Evolutionary conservation across 495 filamentous ascomycete genomes (phyloP), one percentile per base, ranked within the genome.

Genomic region (Xylaria cubensis): DNA sequence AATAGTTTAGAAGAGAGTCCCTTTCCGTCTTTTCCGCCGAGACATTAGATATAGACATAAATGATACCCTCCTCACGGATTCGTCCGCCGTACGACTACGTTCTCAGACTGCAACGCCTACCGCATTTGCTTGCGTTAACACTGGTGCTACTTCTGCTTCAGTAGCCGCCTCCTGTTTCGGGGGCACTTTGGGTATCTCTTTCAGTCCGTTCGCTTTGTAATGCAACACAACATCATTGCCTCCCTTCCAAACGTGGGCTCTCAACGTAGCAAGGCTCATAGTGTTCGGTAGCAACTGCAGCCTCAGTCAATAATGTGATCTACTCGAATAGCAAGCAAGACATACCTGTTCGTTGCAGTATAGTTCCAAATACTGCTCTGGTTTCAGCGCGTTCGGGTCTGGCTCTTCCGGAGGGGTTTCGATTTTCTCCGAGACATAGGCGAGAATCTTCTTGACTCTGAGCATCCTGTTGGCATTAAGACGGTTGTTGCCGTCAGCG

Each of bases 401-500:
- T 2, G 84, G 83, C 7, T 84, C 82, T 21, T 81, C 80, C 8
- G 73, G 32, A 21, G 82, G 77, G 1, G 90, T 87, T 78, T 97
- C 95, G 66, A 99, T 95, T 63, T 94, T 87, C 79, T 99, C 96
- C 1, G 94, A 92, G 8, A 98, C 90, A 75, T 99, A 99, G 1
- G 89, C 90, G 46, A 97, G 81, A n/a, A 99, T 93, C 85, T 98
- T 99, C 84, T 93, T 95, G 4, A 95, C 92, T 56, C 96, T 88
- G 39, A 99, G 87, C 97, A 99, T 98, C 39, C 96, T 87, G 77
- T 98, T 99, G 39, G 96, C 96, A 79, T 98, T 99, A 70, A 99
- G 87, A 39, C 96, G 90, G 63, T 93, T 92, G 74, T 94, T 96
- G 46, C 91, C 87, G 68, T 94, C 91, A 4, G 88, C 80, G 61